phyloP scores from a whole-genome alignment of 164 flowering plant species.

The Aristolochia fimbriata region DNA sequence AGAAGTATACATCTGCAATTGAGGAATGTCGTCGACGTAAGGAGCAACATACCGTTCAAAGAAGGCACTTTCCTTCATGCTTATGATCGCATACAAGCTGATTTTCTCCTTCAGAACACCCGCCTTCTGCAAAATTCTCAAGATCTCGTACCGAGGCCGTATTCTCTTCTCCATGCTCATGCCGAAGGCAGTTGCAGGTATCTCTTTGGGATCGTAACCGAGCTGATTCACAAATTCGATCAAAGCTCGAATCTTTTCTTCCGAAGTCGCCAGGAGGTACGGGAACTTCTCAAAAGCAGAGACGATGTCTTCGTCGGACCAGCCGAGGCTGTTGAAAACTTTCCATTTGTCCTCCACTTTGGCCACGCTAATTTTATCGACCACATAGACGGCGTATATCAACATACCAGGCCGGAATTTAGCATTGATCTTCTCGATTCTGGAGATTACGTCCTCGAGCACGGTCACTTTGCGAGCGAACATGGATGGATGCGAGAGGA shows the following conservation, averaged over 20 bases:
- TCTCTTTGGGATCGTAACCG: background rate
- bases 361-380: background rate
- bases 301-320: conserved; percentile 6
- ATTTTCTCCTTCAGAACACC: background rate
- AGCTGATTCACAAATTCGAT: conserved; percentile 7
- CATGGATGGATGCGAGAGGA: background rate
- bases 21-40: conserved; percentile 6
- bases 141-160: conserved; percentile 5
- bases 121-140: conserved; percentile 8
- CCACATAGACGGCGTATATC: conserved; percentile 1
- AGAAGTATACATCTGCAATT: conserved; percentile 2
- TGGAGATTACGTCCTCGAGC: background rate
- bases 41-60: conserved; percentile 1
- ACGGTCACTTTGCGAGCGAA: background rate
- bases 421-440: conserved; percentile 5
- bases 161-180: conserved; percentile 9
- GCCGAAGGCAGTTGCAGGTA: conserved; percentile 1
- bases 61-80: conserved; percentile 1
- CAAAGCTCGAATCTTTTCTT: conserved; percentile 1
- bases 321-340: conserved; percentile 8
- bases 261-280: conserved; percentile 3
- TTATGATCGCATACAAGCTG: background rate
- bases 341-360: conserved; percentile 4
- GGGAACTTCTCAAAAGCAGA: conserved; percentile 12
- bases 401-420: conserved; percentile 4